Evolutionary conservation across 139 green algal genomes (phyloP).

Genomic region (Chlamydomonas incerta): DNA sequence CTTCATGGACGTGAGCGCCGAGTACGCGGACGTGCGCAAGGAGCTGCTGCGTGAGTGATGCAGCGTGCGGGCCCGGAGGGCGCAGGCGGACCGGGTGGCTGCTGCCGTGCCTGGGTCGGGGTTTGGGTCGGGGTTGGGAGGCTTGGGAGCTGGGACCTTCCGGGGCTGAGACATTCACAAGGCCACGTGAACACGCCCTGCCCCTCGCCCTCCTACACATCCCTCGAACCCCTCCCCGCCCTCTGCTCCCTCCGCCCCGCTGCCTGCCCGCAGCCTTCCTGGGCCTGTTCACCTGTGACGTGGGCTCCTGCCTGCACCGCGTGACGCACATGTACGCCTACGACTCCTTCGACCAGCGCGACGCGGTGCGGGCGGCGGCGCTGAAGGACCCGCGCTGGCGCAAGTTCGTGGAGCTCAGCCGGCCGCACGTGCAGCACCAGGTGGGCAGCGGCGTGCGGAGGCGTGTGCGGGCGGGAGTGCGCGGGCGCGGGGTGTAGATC

Average conservation of each 20-base stretch:
- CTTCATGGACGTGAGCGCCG: slow-evolving; percentile 45
- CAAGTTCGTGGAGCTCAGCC: slow-evolving; percentile 41
- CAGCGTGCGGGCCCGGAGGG: background rate
- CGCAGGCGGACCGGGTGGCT: background rate
- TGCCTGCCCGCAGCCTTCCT: slow-evolving; percentile 8
- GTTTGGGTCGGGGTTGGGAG: no score
- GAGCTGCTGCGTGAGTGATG: slow-evolving; percentile 50
- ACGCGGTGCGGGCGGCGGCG: slow-evolving; percentile 43
- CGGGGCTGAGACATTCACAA: no score
- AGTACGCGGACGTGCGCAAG: slow-evolving; percentile 49
- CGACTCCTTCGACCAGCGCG: slow-evolving; percentile 59
- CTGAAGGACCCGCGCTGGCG: slow-evolving; percentile 47
- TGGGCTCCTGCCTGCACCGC: slow-evolving; percentile 60
- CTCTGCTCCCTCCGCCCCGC: background rate
- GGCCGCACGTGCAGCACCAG: slow-evolving; percentile 55
- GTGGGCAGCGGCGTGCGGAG: no score
- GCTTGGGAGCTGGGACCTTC: no score
- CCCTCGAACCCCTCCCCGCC: background rate
- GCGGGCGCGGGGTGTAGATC: no score
- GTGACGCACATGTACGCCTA: slow-evolving; percentile 70
- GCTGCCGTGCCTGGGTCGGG: no score
- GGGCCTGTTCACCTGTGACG: slow-evolving; percentile 65
- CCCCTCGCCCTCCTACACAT: background rate
- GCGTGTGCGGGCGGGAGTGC: no score
- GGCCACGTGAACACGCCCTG: background rate